A percentile compares a stretch with the other conserved stretches of the same genome.
These are phyloP conservation scores for Irpex rosettiformis DNA, from an alignment of 1,284 basidiomycete species.

Conservation along the genomic window DNA sequence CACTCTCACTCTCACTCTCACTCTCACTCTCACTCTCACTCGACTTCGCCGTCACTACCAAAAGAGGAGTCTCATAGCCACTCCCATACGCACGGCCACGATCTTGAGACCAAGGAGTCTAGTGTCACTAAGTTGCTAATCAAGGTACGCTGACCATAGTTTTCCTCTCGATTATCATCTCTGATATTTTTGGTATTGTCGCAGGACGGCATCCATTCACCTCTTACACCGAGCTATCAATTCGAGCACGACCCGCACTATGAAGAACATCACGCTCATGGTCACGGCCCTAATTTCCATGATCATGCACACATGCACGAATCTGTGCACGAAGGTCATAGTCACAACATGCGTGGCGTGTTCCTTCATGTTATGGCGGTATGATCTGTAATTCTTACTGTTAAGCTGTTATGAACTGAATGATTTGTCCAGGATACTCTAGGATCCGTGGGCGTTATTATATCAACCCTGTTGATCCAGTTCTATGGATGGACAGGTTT, in stretches of 20 bases:
- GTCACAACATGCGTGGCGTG: conserved; percentile 99
- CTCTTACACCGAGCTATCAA: conserved; percentile 56
- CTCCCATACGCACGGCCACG: conserved; percentile 18
- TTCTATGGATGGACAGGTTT: conserved; percentile 99
- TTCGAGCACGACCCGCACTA: conserved; percentile 63
- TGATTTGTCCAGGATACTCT: conserved; percentile 62
- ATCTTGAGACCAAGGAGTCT: neutral
- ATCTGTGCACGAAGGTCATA: conserved; percentile 76
- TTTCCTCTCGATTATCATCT: neutral
- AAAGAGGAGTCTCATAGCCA: conserved; percentile 21
- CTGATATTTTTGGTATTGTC: neutral
- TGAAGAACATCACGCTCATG: conserved; percentile 47
- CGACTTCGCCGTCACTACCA: conserved; percentile 33
- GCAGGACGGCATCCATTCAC: conserved; percentile 28
- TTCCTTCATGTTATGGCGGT: conserved; percentile 92
- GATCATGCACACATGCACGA: conserved; percentile 47
- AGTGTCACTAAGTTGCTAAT: neutral
- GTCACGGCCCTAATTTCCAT: conserved; percentile 50
- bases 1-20: conserved; percentile 29
- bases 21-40: conserved; percentile 20
- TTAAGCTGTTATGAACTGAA: neutral
- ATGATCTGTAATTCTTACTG: conserved; percentile 27
- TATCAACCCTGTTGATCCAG: conserved; percentile 94
- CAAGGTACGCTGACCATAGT: neutral
- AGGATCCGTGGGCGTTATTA: conserved; percentile 97